These are phyloP conservation scores for Trichophyton equinum DNA, from an alignment of 2,329 filamentous ascomycete species.

Conservation along the genomic window DNA sequence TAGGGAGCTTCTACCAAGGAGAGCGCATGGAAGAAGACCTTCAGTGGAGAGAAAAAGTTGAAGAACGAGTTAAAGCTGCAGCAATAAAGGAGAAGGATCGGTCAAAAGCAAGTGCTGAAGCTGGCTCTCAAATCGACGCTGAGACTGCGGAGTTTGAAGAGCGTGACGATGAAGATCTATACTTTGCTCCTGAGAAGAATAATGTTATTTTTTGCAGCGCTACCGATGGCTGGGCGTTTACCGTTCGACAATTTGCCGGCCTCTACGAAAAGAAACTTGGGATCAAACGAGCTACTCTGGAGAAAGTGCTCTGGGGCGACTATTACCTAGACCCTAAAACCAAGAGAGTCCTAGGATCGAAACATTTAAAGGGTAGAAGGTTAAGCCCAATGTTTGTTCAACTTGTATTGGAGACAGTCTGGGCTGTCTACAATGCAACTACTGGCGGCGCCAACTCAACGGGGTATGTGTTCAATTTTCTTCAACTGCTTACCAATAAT, in stretches of 20 bases:
- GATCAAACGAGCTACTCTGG: slow-evolving; percentile 74
- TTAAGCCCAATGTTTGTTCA: slow-evolving; percentile 98
- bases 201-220: slow-evolving; percentile 99
- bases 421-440: slow-evolving; percentile 89
- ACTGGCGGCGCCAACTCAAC: slow-evolving; percentile 69
- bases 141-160: slow-evolving; percentile 62
- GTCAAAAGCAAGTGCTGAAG: slow-evolving; percentile 35
- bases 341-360: slow-evolving; percentile 78
- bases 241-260: slow-evolving; percentile 80
- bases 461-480: slow-evolving; percentile 46
- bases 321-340: slow-evolving; percentile 96
- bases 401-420: slow-evolving; percentile 85
- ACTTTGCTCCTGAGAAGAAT: slow-evolving; percentile 95
- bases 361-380: slow-evolving; percentile 82
- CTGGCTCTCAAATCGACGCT: slow-evolving; percentile 38
- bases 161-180: slow-evolving; percentile 88
- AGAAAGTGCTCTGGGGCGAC: slow-evolving; percentile 93
- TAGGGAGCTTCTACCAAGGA: slow-evolving; percentile 94
- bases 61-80: slow-evolving; percentile 65
- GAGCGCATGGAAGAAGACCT: slow-evolving; percentile 98
- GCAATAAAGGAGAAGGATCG: slow-evolving; percentile 44
- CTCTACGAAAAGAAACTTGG: slow-evolving; percentile 95
- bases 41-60: slow-evolving; percentile 86
- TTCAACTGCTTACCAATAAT: slow-evolving; percentile 10
- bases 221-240: slow-evolving; percentile 98